Base-by-base conservation (phyloP, 495 filamentous ascomycete species). In the Neurospora sp. region DNA sequence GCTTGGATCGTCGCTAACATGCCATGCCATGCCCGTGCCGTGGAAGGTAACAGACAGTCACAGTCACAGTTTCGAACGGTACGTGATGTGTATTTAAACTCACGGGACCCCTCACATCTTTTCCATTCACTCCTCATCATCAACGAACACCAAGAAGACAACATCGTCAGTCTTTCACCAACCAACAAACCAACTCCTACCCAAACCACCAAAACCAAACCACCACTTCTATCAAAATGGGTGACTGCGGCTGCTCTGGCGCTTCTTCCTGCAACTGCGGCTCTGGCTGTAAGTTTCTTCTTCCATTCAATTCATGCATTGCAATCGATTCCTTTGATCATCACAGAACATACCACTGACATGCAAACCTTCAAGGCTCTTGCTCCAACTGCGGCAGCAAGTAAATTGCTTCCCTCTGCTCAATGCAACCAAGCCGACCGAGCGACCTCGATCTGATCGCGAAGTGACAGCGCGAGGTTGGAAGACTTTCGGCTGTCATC, bases 211-310 rank as follows among this genome's bases (percentile, higher is more conserved):
- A 65, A 77, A 38, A 8, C 70, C 68, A 74, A 78, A 65, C 75
- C 75, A 71, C 70, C 38, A 74, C 47, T 70, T 73, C 74, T 70
- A 75, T 74, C 82, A 85, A 81, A 74, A 84, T 85, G 83, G 82
- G 81, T 74, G 80, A 82, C 73, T 85, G 84, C 78, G 74, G 76
- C 75, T 86, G 85, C 79, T 81, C 82, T 78, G 83, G 83, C 72
- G 71, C 70, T n/a, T 74, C 79, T 70, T 78, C 77, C 71, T 85
- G 80, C 78, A 77, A 71, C 72, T 81, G 83, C 78, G 81, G 81
- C 76, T 75, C 77, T 40, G 71, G 75, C 75, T 85, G 84, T 85
- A 76, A 76, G 83, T 82, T 12, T 27, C 59, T 70, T 65, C 7
- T 27, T 22, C 61, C 8, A 39, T 53, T 68, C 69, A 41, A 38